Conservation (phyloP, 768 basidiomycete genomes). For the Nevesoporus exiguus region DNA sequence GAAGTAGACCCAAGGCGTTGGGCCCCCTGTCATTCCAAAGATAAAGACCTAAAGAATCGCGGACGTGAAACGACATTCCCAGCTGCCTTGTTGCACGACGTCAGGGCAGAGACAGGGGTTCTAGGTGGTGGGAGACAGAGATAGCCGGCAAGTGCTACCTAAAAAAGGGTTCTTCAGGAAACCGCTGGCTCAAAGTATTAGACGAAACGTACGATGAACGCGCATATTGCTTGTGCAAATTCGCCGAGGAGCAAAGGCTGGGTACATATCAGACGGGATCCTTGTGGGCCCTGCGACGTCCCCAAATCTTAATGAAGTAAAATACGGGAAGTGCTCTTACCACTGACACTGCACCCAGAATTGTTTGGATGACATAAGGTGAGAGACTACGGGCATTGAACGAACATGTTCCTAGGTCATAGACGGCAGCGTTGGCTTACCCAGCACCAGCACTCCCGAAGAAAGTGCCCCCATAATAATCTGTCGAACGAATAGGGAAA, state of each 20-base stretch:
- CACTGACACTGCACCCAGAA: slow-evolving; percentile 76
- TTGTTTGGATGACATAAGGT: slow-evolving; percentile 72
- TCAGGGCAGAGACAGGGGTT: slow-evolving; percentile 46
- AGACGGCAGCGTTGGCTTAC: slow-evolving; percentile 32
- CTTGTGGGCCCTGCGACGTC: slow-evolving; percentile 54
- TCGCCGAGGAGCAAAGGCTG: slow-evolving; percentile 68
- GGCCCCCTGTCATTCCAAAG: slow-evolving; percentile 75
- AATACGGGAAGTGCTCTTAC: slow-evolving; percentile 69
- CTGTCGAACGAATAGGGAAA: no score
- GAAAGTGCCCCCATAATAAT: slow-evolving; percentile 80
- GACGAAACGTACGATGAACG: slow-evolving; percentile 48
- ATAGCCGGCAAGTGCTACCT: slow-evolving; percentile 73
- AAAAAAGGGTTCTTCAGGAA: not conserved
- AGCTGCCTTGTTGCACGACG: slow-evolving; percentile 53
- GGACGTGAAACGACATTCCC: slow-evolving; percentile 67
- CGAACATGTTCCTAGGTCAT: not conserved
- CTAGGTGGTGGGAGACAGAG: slow-evolving; percentile 54
- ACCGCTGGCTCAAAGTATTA: not conserved
- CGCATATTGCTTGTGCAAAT: slow-evolving; percentile 54
- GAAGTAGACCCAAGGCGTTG: slow-evolving; percentile 72
- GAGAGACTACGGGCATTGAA: slow-evolving; percentile 39
- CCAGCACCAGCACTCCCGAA: slow-evolving; percentile 69
- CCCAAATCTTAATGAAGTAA: slow-evolving; percentile 65
- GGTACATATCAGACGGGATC: not conserved
- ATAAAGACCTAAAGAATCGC: slow-evolving; percentile 74